Evolutionary conservation across 768 basidiomycete genomes (phyloP).

Genomic region (Suillus sp.): DNA sequence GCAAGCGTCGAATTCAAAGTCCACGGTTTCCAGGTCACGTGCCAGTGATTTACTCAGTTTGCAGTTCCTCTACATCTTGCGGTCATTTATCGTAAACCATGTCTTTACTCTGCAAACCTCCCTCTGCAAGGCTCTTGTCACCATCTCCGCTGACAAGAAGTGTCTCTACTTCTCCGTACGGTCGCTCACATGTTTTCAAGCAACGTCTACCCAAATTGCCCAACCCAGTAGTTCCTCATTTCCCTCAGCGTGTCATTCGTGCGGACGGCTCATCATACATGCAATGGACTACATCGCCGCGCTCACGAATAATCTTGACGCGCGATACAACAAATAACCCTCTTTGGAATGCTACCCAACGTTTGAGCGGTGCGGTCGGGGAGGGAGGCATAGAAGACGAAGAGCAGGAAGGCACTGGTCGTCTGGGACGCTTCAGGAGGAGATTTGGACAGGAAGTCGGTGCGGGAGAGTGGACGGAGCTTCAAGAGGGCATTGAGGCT

Average conservation of each 20-base stretch:
- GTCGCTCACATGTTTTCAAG: constrained; percentile 82
- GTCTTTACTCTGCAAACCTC: constrained; percentile 1
- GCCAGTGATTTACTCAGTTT: neutral
- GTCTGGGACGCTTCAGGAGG: constrained; percentile 79
- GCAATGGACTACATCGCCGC: constrained; percentile 88
- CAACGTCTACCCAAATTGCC: constrained; percentile 68
- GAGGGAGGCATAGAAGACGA: constrained; percentile 54
- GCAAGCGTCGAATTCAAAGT: neutral
- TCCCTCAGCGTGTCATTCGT: constrained; percentile 81
- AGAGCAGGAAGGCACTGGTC: constrained; percentile 70
- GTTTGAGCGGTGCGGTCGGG: constrained; percentile 45
- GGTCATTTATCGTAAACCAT: neutral
- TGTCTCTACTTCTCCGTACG: constrained; percentile 74
- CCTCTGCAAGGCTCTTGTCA: neutral
- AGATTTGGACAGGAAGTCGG: constrained; percentile 61
- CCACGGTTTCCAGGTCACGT: neutral
- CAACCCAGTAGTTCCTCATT: constrained; percentile 83
- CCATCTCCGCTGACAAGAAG: neutral
- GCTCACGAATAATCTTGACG: constrained; percentile 72
- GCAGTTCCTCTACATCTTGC: neutral
- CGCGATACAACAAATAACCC: constrained; percentile 91
- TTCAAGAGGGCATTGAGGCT: constrained; percentile 30
- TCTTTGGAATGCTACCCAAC: constrained; percentile 73
- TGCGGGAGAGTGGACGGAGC: constrained; percentile 31
- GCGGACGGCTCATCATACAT: constrained; percentile 88